Evolutionary conservation across 2,329 filamentous ascomycete genomes (phyloP), one percentile per base, ranked within the genome.

Genomic region (Rutstroemia sp.): DNA sequence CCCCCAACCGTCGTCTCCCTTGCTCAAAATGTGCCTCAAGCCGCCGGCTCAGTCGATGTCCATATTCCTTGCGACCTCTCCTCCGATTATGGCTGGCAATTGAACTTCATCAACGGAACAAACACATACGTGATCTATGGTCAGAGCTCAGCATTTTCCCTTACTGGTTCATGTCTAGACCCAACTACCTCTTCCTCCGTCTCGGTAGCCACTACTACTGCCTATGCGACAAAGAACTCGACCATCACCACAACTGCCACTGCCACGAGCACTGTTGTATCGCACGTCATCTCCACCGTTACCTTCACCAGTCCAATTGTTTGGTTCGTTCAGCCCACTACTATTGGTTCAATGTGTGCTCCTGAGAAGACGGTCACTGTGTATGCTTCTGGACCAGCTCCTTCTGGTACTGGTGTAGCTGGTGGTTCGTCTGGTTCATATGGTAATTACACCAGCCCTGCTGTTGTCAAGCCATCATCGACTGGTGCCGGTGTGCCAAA

Each of bases 31-130:
- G 53, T 55, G 9, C 53, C 53, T 14, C 25, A 50, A 37, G 27
- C 23, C 4, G 46, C 42, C 1, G n/a, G 21, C 5, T 39, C 46
- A 5, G 16, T 55, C 14, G 53, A 55, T 12, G 46, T 55, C 19
- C 38, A 18, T 1, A 55, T 55, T 12, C 53, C 53, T 19, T 55
- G 53, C 16, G 16, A 37, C 8, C 16, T 50, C 9, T 39, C 5
- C 1, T 50, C 37, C 42, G 46, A 50, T 25, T 55, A 55, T 18
- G 53, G 53, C 27, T 55, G 53, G 53, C 53, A 55, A 50, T 9
- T 55, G 8, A 55, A 55, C 25, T 55, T 55, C 53, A 55, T 55
- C 53, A 55, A 55, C 12, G 53, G 53, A n/a, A 55, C 53, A 10
- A 55, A 55, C 6, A 55, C 53, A 10, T 55, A 55, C 8, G 53